Percentiles rank a stretch among this genome's conserved stretches.
phyloP scores from a whole-genome alignment of 2,329 filamentous ascomycete species.

The Aspergillus ibericus region DNA sequence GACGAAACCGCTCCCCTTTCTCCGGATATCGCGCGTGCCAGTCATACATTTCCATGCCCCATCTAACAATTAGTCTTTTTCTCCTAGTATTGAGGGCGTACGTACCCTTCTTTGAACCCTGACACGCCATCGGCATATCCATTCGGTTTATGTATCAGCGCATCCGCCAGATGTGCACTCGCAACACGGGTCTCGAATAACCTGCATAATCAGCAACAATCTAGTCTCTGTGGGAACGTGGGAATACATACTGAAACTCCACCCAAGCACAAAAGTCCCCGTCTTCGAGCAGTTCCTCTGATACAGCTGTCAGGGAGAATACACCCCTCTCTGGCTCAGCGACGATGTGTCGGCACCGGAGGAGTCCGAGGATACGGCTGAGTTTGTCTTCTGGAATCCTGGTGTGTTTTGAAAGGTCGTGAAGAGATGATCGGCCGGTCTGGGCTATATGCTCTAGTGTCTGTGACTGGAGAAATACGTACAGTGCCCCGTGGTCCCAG shows the following conservation, averaged over 20 bases:
- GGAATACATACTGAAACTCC: not conserved
- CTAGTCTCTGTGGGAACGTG: not conserved
- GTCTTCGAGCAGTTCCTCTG: not conserved
- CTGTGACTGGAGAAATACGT: not conserved
- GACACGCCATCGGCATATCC: not conserved
- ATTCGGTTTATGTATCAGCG: not conserved
- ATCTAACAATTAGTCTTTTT: not conserved
- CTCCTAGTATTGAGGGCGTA: accelerated
- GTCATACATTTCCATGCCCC: constrained; percentile 3
- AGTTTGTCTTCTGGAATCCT: not conserved
- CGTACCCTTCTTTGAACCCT: not conserved
- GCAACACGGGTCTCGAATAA: not conserved
- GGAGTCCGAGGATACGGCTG: not conserved
- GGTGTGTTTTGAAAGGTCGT: not conserved
- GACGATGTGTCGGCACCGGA: not conserved
- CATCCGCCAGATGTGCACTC: not conserved
- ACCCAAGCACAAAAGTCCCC: not conserved
- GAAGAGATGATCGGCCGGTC: not conserved
- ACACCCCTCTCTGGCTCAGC: not conserved
- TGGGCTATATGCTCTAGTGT: not conserved
- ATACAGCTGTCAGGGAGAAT: not conserved
- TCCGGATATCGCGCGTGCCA: not conserved
- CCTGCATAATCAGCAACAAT: not conserved
- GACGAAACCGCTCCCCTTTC: constrained; percentile 1
- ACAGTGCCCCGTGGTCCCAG: constrained; percentile 2